These are phyloP conservation scores for Pichia norvegensis DNA, from an alignment of 1,139 yeast species.

Conservation along the genomic window DNA sequence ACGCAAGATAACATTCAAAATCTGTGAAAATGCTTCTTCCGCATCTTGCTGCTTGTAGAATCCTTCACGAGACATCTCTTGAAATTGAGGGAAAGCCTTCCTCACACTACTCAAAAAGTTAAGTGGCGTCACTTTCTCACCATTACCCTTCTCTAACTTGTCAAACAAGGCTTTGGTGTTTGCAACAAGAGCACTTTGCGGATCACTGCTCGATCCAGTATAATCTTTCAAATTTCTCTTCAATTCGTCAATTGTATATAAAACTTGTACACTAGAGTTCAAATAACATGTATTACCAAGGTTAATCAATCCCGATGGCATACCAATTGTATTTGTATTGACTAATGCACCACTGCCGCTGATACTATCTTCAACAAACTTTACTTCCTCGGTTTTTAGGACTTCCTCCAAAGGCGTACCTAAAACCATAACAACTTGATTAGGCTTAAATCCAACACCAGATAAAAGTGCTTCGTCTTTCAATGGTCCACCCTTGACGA, in stretches of 20 bases:
- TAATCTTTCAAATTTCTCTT: conserved; percentile 19
- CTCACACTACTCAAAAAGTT: conserved; percentile 58
- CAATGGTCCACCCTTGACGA: conserved; percentile 84
- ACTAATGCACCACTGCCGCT: conserved; percentile 27
- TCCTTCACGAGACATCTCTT: conserved; percentile 62
- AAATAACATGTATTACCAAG: conserved; percentile 94
- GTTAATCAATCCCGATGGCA: conserved; percentile 80
- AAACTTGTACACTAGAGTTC: conserved; percentile 80
- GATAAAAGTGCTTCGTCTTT: conserved; percentile 54
- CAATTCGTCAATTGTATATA: conserved; percentile 61
- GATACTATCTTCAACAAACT: conserved; percentile 65
- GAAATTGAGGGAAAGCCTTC: conserved; percentile 76
- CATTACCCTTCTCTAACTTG: conserved; percentile 36
- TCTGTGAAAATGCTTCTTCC: conserved; percentile 87
- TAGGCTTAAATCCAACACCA: conserved; percentile 49
- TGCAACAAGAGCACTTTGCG: conserved; percentile 20
- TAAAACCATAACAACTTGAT: conserved; percentile 74
- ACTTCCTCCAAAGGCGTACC: conserved; percentile 70
- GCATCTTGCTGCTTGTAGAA: conserved; percentile 93
- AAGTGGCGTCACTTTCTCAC: conserved; percentile 49
- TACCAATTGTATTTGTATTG: conserved; percentile 25
- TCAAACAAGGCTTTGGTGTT: conserved; percentile 37
- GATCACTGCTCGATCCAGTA: conserved; percentile 18
- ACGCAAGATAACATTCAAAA: conserved; percentile 47
- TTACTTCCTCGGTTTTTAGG: conserved; percentile 24